Base-by-base conservation (phyloP, 1,284 basidiomycete genomes). In the Cutaneotrichosporon sp. region DNA sequence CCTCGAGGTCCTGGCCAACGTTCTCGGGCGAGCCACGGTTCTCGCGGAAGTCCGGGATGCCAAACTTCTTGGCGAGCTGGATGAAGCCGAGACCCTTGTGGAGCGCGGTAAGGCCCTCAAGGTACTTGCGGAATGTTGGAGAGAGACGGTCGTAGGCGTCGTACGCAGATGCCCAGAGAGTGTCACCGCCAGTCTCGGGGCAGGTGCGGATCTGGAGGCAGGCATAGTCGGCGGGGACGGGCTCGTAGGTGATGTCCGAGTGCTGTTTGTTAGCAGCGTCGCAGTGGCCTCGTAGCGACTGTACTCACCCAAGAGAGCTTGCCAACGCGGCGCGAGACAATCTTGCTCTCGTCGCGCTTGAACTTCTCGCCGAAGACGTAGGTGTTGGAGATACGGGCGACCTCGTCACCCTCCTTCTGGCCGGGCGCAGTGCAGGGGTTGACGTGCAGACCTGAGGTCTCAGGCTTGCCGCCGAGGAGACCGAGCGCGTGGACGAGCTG, bases 171-270 rank as follows among this genome's bases (percentile, higher is more conserved):
- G 74, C 71, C 75, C 75, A 79, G n/a, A 79, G 62, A 3, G 77
- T 79, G 52, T 77, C 75, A 17, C 75, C 76, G 22, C 75, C 74
- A 10, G 44, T 54, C 17, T 67, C 59, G 31, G 83, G 84, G 16
- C 83, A 64, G 0, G 80, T 83, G 65, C 82, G 80, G 62, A 83
- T 75, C 60, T 80, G 80, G 43, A 83, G 71, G 43, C 81, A 78
- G 3, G 81, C 78, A 61, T 83, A 86, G 67, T 84, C 82, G 1
- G 81, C 79, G 0, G 85, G 84, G 4, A 83, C 75, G 7, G 69
- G 75, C 67, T 87, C 85, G 60, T 85, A 87, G 0, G 82, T 82
- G 62, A 86, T 83, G 68, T 87, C 84, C 0, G 79, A 33, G 60
- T 61, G 60, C 60, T 34, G 52, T 8, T 35, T 35, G 16, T 16